phyloP scores from a whole-genome alignment of 2,329 filamentous ascomycete genomes.

The Fusarium hostae region DNA sequence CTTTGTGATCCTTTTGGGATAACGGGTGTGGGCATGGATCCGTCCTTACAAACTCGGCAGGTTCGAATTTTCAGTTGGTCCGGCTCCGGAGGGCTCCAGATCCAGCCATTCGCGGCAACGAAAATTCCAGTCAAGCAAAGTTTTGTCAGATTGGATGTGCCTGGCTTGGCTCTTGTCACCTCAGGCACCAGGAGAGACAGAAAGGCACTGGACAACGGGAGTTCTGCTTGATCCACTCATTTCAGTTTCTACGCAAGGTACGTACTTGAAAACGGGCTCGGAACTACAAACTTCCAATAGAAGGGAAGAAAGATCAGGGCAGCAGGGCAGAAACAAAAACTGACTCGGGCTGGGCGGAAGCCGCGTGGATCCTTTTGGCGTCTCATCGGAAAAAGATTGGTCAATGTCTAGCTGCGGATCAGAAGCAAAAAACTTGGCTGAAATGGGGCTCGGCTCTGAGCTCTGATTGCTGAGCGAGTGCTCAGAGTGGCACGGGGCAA shows the following conservation, averaged over 20 bases:
- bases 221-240: neutral
- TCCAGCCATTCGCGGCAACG: slow-evolving; percentile 20
- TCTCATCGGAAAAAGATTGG: slow-evolving; percentile 16
- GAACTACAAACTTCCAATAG: slow-evolving; percentile 25
- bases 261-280: slow-evolving; percentile 9
- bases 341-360: slow-evolving; percentile 35
- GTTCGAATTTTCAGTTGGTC: slow-evolving; percentile 12
- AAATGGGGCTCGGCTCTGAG: slow-evolving; percentile 21
- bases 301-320: neutral
- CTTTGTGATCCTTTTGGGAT: slow-evolving; percentile 1
- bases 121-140: slow-evolving; percentile 29
- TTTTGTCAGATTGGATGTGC: slow-evolving; percentile 5
- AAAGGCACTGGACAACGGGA: neutral
- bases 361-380: slow-evolving; percentile 18
- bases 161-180: slow-evolving; percentile 4
- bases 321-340: slow-evolving; percentile 13
- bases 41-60: neutral
- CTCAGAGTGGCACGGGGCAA: slow-evolving; percentile 35
- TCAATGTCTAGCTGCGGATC: slow-evolving; percentile 25
- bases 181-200: slow-evolving; percentile 8
- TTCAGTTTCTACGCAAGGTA: neutral
- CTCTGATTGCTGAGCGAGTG: neutral
- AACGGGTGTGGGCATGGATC: neutral
- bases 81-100: slow-evolving; percentile 8
- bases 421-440: slow-evolving; percentile 26